Evolutionary conservation across 345 rosid genomes (phyloP).

Genomic region (Moricandia moricandioides): DNA sequence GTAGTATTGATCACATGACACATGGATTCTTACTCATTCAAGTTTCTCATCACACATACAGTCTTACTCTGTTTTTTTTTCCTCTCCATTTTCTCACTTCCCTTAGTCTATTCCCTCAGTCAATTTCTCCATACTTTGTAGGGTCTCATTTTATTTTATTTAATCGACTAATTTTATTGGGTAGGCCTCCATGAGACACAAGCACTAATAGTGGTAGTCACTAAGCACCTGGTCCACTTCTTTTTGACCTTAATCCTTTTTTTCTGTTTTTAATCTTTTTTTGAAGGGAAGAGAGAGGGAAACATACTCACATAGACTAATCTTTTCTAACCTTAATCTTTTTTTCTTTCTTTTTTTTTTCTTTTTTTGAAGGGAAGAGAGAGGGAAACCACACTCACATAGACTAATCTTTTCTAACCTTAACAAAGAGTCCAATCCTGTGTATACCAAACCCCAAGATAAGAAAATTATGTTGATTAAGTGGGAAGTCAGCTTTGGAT

Average conservation of each 20-base stretch:
- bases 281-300: neutral
- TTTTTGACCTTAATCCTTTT: neutral
- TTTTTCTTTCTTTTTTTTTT: too few species aligned
- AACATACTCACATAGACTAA: neutral
- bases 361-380: neutral
- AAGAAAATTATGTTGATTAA: too few species aligned
- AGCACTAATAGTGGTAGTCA: neutral
- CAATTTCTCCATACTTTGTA: neutral
- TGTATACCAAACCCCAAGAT: neutral
- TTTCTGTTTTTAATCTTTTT: too few species aligned
- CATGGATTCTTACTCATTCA: neutral
- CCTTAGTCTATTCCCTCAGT: neutral
- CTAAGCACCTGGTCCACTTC: neutral
- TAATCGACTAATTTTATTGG: neutral
- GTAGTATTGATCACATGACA: neutral
- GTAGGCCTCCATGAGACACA: neutral
- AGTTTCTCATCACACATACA: neutral
- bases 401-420: neutral
- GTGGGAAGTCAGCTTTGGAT: too few species aligned
- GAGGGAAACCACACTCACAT: neutral
- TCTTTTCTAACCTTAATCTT: neutral
- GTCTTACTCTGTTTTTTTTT: neutral
- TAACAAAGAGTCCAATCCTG: neutral
- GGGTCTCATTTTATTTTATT: too few species aligned
- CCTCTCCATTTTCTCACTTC: neutral